Evolutionary conservation across 306 rosid genomes (phyloP).

Genomic region (Lathyrus sativus): DNA sequence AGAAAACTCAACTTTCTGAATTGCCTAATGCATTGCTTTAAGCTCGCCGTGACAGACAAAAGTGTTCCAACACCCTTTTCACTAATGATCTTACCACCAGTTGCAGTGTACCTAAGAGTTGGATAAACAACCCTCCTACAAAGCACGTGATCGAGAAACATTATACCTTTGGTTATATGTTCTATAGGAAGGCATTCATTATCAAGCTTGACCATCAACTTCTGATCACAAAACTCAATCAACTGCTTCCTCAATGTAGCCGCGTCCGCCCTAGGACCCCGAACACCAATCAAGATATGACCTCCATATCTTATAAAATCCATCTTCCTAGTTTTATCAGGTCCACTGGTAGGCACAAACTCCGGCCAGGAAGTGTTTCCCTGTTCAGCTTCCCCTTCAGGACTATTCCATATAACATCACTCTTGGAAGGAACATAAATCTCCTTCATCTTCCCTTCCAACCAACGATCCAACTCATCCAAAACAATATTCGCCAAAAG

Average conservation of each 20-base stretch:
- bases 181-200: constrained; percentile 91
- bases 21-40: constrained; percentile 89
- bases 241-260: constrained; percentile 83
- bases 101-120: constrained; percentile 90
- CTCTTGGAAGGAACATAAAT: constrained; percentile 87
- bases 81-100: constrained; percentile 92
- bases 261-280: constrained; percentile 90
- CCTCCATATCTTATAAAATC: constrained; percentile 87
- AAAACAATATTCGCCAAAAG: constrained; percentile 78
- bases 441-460: constrained; percentile 87
- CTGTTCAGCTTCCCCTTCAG: constrained; percentile 79
- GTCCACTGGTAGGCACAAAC: constrained; percentile 97
- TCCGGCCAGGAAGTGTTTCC: constrained; percentile 99
- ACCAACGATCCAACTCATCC: constrained; percentile 92
- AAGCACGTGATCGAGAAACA: constrained; percentile 93
- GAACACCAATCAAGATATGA: constrained; percentile 82
- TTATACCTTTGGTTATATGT: constrained; percentile 93
- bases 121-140: constrained; percentile 96
- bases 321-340: constrained; percentile 94
- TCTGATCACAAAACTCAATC: constrained; percentile 91
- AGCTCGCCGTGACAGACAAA: constrained; percentile 87
- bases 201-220: constrained; percentile 85
- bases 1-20: constrained; percentile 84
- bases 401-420: constrained; percentile 93
- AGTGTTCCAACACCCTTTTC: constrained; percentile 98